Evolutionary conservation across 2,329 filamentous ascomycete species (phyloP), one percentile per base, ranked within the genome.

Genomic region (Endoconidiophora laricicola): DNA sequence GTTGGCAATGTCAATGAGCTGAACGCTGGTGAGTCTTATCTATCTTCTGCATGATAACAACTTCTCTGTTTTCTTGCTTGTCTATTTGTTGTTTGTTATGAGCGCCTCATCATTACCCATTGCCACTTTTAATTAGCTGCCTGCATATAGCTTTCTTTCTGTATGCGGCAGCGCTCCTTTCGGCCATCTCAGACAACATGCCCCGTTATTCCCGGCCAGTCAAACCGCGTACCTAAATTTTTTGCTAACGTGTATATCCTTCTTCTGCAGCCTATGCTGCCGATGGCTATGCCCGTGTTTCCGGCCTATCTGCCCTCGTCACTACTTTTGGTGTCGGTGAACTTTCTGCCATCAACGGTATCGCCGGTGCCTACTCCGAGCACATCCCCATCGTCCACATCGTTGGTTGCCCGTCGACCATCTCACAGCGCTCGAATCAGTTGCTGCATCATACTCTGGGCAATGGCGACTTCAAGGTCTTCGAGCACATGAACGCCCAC

Each of bases 401-500:
- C 50, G 78, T 81, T 39, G 70, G 70, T 45, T 71, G 67, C 54
- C 70, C 70, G 1, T 69, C 69, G 10, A 71, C 68, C 37, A 58
- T 66, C 52, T 71, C 69, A 14, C 69, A 72, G 60, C 64, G 64
- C 44, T 64, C 68, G 48, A 66, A 66, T 56, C 69, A 70, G 65
- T 62, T 72, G 33, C 64, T 73, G 29, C 79, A 84, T 58, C 82
- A 86, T 62, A 84, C 81, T 0, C 74, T 86, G 1, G 79, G 78
- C 50, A 83, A 85, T 57, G 81, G 86, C 53, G 81, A 93, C 65
- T 93, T 84, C 65, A 79, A 83, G 54, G 83, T 86, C 49, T 94
- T 93, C 62, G 73, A 78, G 57, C 76, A 84, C 59, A 93, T 94
- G 81, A 83, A 72, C 61, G 69, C 73, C 44, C 65, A 77, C 46